phyloP scores from a whole-genome alignment of 2,329 filamentous ascomycete species.

The Scytalidium lignicola region DNA sequence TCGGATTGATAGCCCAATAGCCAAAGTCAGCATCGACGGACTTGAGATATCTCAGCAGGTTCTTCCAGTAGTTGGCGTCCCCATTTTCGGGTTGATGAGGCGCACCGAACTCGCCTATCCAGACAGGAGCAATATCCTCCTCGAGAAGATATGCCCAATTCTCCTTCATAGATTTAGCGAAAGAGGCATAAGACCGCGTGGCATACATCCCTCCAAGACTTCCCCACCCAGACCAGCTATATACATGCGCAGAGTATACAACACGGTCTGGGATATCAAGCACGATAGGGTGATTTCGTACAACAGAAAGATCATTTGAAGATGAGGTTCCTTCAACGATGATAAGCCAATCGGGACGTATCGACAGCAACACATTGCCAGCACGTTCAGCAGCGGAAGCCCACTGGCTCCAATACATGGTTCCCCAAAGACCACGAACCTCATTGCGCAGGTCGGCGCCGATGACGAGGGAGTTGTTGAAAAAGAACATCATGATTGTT shows the following conservation, averaged over 20 bases:
- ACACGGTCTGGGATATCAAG: conserved; percentile 50
- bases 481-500: conserved; percentile 54
- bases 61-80: conserved; percentile 60
- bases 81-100: conserved; percentile 47
- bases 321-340: conserved; percentile 64
- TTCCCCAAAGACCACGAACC: conserved; percentile 63
- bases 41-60: conserved; percentile 55
- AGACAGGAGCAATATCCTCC: conserved; percentile 53
- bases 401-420: conserved; percentile 62
- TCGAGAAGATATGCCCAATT: conserved; percentile 64
- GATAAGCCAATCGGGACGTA: conserved; percentile 61
- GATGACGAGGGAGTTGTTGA: conserved; percentile 56
- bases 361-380: conserved; percentile 52
- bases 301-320: conserved; percentile 58
- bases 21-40: conserved; percentile 59
- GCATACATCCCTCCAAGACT: conserved; percentile 54
- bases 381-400: conserved; percentile 58
- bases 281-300: conserved; percentile 47
- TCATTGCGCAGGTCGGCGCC: conserved; percentile 66
- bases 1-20: conserved; percentile 66
- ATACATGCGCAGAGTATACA: conserved; percentile 66
- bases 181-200: conserved; percentile 56
- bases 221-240: conserved; percentile 67
- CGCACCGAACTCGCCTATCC: conserved; percentile 64
- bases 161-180: conserved; percentile 54